Evolutionary conservation across 257 asterid genomes (phyloP).

Genomic region (Gentiana macrophylla): DNA sequence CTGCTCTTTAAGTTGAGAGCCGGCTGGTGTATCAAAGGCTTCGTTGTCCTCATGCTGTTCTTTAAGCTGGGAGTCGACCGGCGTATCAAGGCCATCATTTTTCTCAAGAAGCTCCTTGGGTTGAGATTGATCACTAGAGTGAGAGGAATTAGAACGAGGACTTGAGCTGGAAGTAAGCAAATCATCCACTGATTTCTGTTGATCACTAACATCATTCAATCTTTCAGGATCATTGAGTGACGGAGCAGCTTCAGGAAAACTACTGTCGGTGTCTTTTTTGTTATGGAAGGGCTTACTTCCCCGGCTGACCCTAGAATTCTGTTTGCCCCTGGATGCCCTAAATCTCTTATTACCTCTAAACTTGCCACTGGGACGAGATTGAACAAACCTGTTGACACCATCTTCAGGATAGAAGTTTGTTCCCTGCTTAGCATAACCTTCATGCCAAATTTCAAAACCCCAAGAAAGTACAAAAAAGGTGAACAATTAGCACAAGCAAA

Average conservation of each 20-base stretch:
- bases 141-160: constrained; percentile 42
- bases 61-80: constrained; percentile 37
- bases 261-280: constrained; percentile 65
- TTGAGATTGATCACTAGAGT: constrained; percentile 48
- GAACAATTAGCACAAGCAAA: constrained; percentile 20
- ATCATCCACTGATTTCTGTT: constrained; percentile 51
- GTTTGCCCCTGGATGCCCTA: constrained; percentile 51
- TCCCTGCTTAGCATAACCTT: constrained; percentile 98
- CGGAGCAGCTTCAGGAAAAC: constrained; percentile 44
- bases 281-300: constrained; percentile 56
- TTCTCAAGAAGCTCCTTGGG: constrained; percentile 29
- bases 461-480: constrained; percentile 6
- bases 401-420: constrained; percentile 66
- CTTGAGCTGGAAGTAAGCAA: constrained; percentile 18
- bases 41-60: constrained; percentile 22
- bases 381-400: constrained; percentile 46
- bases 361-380: constrained; percentile 62
- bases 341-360: constrained; percentile 50
- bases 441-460: constrained; percentile 31
- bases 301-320: constrained; percentile 44
- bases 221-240: constrained; percentile 55
- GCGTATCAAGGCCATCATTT: constrained; percentile 35
- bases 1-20: constrained; percentile 37
- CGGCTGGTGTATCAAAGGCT: not conserved
- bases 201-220: constrained; percentile 30